Percentiles rank a stretch among this genome's conserved stretches.
These are phyloP conservation scores for Coemansia linderi DNA, from an alignment of 371 early-diverging fungal genomes.

Conservation along the genomic window DNA sequence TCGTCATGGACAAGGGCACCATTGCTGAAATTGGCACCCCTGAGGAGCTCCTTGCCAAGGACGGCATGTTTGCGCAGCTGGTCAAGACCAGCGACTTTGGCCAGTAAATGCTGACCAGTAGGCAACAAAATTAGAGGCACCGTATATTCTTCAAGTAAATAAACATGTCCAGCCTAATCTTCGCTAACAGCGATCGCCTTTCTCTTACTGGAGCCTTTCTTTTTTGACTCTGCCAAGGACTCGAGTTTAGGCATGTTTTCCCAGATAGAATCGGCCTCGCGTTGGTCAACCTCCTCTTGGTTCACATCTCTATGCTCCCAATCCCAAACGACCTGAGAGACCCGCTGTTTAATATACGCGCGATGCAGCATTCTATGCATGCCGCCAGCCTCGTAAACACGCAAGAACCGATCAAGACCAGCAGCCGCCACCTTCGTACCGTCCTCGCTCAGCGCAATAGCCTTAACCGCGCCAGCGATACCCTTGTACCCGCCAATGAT, in stretches of 20 bases:
- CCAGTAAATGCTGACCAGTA: background rate
- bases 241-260: conserved; percentile 32
- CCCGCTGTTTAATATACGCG: conserved; percentile 81
- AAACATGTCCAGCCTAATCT: background rate
- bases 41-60: conserved; percentile 49
- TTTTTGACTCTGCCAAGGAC: background rate
- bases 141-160: background rate
- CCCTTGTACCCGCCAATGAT: conserved; percentile 60
- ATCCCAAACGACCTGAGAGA: conserved; percentile 72
- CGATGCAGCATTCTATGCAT: conserved; percentile 62
- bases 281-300: conserved; percentile 30
- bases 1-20: conserved; percentile 61
- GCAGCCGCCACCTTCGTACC: conserved; percentile 62
- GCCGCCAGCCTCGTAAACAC: conserved; percentile 71
- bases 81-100: conserved; percentile 31
- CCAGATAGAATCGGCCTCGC: conserved; percentile 52
- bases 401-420: conserved; percentile 75
- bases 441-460: conserved; percentile 54
- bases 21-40: conserved; percentile 65
- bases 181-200: background rate
- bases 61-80: conserved; percentile 48
- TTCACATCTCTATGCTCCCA: conserved; percentile 54
- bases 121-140: background rate
- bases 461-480: conserved; percentile 73
- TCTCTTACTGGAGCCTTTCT: conserved; percentile 9